Percentiles rank a stretch among this genome's conserved stretches.
Evolutionary conservation across 2,329 filamentous ascomycete genomes (phyloP).

Genomic region (Cryphonectria parasitica): DNA sequence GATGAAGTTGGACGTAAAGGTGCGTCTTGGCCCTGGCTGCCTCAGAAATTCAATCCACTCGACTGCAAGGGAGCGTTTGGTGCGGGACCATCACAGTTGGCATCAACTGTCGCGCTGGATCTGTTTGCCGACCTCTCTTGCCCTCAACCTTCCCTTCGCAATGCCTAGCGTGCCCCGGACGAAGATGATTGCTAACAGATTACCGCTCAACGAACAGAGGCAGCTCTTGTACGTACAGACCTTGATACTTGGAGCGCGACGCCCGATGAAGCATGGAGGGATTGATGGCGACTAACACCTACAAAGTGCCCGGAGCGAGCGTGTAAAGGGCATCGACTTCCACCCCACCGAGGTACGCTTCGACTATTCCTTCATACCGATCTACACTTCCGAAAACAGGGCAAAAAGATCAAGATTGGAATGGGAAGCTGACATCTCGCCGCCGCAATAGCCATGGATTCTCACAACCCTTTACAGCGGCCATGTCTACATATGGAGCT

Average conservation of each 20-base stretch:
- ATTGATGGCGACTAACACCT: slow-evolving; percentile 11
- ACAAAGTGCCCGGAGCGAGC: slow-evolving; percentile 75
- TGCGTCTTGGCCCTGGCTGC: slow-evolving; percentile 8
- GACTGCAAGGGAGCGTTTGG: slow-evolving; percentile 1
- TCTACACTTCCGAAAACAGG: background rate
- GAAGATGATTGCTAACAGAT: slow-evolving; percentile 37
- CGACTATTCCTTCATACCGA: slow-evolving; percentile 3
- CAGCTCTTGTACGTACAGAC: slow-evolving; percentile 61
- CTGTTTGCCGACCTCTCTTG: background rate
- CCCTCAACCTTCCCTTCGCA: background rate
- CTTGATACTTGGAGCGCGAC: background rate
- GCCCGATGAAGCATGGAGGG: background rate
- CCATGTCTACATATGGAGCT: slow-evolving; percentile 99
- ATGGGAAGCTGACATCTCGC: slow-evolving; percentile 7
- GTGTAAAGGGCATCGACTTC: slow-evolving; percentile 97
- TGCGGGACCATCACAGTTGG: background rate
- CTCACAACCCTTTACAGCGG: slow-evolving; percentile 53
- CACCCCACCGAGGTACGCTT: slow-evolving; percentile 97
- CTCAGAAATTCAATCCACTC: background rate
- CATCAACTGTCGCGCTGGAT: background rate
- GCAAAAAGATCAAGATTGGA: too few species aligned
- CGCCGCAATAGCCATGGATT: slow-evolving; percentile 25
- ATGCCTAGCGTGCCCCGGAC: background rate
- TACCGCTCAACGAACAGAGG: slow-evolving; percentile 57
- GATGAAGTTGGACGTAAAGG: slow-evolving; percentile 37